A percentile compares a stretch with the other conserved stretches of the same genome.
Evolutionary conservation across 78 protist genomes (phyloP).

Genomic region (Pirum gemmata): DNA sequence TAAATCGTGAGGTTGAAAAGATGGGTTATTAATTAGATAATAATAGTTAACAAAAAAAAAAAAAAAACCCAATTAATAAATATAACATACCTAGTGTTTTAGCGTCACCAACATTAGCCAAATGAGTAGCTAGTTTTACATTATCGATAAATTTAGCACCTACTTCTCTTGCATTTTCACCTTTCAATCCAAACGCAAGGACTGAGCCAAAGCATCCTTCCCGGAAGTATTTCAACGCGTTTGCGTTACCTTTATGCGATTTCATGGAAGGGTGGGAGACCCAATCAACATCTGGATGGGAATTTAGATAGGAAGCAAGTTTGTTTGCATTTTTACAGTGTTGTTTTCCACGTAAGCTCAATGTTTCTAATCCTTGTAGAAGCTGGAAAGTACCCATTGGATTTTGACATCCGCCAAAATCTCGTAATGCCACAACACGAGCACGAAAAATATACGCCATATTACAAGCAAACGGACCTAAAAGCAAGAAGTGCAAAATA

Average conservation of each 20-base stretch:
- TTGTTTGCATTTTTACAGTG: conserved; percentile 47
- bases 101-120: conserved; percentile 68
- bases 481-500: not conserved
- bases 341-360: conserved; percentile 43
- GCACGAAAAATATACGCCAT: conserved; percentile 34
- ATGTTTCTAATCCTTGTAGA: conserved; percentile 57
- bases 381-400: conserved; percentile 54
- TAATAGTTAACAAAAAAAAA: no score
- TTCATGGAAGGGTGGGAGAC: conserved; percentile 48
- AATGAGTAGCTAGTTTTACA: conserved; percentile 42
- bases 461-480: conserved; percentile 2
- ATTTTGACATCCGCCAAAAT: conserved; percentile 43
- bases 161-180: conserved; percentile 3
- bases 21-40: no score
- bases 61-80: conserved; percentile 12
- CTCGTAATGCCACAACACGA: conserved; percentile 43
- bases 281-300: conserved; percentile 50
- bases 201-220: conserved; percentile 25
- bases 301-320: conserved; percentile 44
- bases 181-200: conserved; percentile 52
- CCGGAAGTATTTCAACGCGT: conserved; percentile 46
- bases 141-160: conserved; percentile 28
- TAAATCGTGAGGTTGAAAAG: no score
- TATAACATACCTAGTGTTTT: conserved; percentile 56
- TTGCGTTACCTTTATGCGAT: conserved; percentile 28